These are phyloP conservation scores for Candida ascalaphidarum DNA, from an alignment of 805 yeast species.

Conservation along the genomic window DNA sequence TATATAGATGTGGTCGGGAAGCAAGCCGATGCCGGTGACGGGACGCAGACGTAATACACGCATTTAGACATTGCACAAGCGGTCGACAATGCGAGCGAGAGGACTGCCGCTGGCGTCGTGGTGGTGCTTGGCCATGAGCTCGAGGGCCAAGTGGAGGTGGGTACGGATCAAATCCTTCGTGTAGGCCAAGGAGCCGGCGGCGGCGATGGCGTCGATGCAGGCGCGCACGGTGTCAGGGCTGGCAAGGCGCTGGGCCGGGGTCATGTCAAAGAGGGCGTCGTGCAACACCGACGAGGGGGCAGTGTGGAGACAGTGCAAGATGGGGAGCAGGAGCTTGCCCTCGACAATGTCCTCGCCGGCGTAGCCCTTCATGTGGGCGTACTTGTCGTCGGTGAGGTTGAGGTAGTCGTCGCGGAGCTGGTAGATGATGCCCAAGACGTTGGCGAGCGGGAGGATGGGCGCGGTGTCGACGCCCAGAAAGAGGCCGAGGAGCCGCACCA, in stretches of 20 bases:
- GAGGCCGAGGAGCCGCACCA: constrained; percentile 54
- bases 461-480: constrained; percentile 6
- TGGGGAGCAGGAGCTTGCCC: constrained; percentile 84
- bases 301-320: constrained; percentile 43
- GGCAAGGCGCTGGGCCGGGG: too few relatives aligned
- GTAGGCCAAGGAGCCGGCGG: too few relatives aligned
- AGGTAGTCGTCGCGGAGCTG: constrained; percentile 82
- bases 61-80: constrained; percentile 2
- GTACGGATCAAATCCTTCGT: constrained; percentile 1
- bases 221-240: too few relatives aligned
- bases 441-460: constrained; percentile 52
- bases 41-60: too few relatives aligned
- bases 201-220: too few relatives aligned
- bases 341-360: constrained; percentile 80
- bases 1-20: too few relatives aligned
- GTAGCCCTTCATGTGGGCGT: constrained; percentile 57
- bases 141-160: constrained; percentile 2
- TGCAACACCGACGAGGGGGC: neutral
- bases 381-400: constrained; percentile 48
- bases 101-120: neutral
- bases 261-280: neutral
- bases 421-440: constrained; percentile 71
- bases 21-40: too few relatives aligned
- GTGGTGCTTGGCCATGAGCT: neutral
- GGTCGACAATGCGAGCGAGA: constrained; percentile 1